Evolutionary conservation across 768 basidiomycete genomes (phyloP).

Genomic region (Tricholoma flavovirens): DNA sequence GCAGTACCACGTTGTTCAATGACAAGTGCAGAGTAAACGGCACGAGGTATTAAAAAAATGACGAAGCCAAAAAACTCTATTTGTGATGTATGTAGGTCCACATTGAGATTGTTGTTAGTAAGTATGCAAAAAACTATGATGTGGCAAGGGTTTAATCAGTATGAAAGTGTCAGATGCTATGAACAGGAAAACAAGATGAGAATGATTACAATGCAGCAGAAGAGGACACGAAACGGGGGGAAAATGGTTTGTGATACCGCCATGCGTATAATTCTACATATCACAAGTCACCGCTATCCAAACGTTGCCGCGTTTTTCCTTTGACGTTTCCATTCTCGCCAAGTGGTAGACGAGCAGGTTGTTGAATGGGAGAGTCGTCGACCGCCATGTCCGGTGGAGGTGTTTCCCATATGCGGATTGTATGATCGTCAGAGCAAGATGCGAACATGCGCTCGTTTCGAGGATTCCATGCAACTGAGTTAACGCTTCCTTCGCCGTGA

Average conservation of each 20-base stretch:
- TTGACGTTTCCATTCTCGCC: constrained; percentile 53
- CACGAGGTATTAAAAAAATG: neutral
- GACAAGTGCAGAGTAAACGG: no score
- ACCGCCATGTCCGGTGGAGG: constrained; percentile 23
- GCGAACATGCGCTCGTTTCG: constrained; percentile 88
- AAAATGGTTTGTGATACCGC: neutral
- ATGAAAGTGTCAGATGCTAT: constrained; percentile 14
- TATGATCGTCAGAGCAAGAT: constrained; percentile 89
- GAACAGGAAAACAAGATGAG: constrained; percentile 11
- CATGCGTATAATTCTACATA: constrained; percentile 1
- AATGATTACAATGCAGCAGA: constrained; percentile 13
- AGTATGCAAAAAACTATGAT: constrained; percentile 26
- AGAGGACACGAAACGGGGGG: neutral
- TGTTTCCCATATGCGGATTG: constrained; percentile 87
- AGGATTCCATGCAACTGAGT: constrained; percentile 96
- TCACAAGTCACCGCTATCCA: constrained; percentile 27
- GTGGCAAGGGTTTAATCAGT: constrained; percentile 10
- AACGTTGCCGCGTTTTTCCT: constrained; percentile 51
- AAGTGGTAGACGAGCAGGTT: constrained; percentile 17
- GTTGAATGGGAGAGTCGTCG: constrained; percentile 10
- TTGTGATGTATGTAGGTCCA: constrained; percentile 20
- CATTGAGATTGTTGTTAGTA: constrained; percentile 20
- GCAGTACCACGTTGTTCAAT: no score
- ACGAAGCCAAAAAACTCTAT: constrained; percentile 11
- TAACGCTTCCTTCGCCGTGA: constrained; percentile 87